These are phyloP conservation scores for Hemileccinum impolitum DNA, from an alignment of 768 basidiomycete genomes.

Conservation along the genomic window DNA sequence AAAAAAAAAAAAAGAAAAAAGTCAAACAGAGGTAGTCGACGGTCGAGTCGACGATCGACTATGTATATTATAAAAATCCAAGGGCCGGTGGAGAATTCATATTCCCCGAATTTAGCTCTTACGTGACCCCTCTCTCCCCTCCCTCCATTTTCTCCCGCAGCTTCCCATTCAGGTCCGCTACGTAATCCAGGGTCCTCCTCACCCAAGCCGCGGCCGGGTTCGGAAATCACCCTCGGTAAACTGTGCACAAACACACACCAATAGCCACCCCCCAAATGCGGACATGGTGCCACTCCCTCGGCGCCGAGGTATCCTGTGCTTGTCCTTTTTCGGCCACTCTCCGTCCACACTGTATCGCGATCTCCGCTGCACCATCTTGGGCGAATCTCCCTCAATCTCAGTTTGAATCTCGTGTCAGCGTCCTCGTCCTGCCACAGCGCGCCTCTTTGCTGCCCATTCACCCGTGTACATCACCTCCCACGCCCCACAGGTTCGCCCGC, in stretches of 20 bases:
- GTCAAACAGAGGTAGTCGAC: constrained; percentile 28
- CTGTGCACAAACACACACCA: constrained; percentile 20
- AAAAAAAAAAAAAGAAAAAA: constrained; percentile 24
- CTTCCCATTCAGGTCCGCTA: constrained; percentile 25
- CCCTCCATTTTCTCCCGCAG: constrained; percentile 32
- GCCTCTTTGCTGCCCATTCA: constrained; percentile 25
- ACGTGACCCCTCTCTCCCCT: constrained; percentile 30
- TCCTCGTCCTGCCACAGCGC: constrained; percentile 22
- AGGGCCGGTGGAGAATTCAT: constrained; percentile 39
- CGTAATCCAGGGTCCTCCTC: constrained; percentile 34
- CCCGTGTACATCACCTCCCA: constrained; percentile 5
- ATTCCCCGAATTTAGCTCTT: constrained; percentile 34
- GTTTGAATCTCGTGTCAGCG: constrained; percentile 30
- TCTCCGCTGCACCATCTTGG: constrained; percentile 32
- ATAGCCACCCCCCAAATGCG: constrained; percentile 22
- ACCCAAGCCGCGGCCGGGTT: constrained; percentile 38
- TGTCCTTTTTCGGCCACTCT: constrained; percentile 30
- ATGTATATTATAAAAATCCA: constrained; percentile 37
- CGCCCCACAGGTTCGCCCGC: constrained; percentile 21
- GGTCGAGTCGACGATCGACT: constrained; percentile 32
- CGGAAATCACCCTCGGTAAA: constrained; percentile 39
- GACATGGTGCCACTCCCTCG: constrained; percentile 35
- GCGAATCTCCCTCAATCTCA: constrained; percentile 31
- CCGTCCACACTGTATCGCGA: constrained; percentile 32
- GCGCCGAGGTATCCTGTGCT: constrained; percentile 36